phyloP scores from a whole-genome alignment of 78 protist species.

The Planoprotostelium fungivorum region DNA sequence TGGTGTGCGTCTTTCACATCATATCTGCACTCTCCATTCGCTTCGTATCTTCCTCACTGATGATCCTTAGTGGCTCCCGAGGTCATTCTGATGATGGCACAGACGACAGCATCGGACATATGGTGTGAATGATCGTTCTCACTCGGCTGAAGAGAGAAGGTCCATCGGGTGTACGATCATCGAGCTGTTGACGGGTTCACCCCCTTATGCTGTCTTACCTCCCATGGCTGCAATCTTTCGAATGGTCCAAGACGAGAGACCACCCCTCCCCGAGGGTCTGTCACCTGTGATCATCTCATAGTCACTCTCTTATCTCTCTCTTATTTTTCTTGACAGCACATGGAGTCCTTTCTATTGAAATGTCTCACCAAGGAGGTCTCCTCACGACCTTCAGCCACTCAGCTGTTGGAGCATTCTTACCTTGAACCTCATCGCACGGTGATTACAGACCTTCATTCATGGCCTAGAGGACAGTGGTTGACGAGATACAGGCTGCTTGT shows the following conservation, averaged over 20 bases:
- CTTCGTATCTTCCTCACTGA: background rate
- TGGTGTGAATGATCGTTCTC: slow-evolving; percentile 63
- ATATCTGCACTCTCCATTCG: background rate
- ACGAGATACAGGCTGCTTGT: background rate
- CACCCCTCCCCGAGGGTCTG: slow-evolving; percentile 89
- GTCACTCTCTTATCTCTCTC: background rate
- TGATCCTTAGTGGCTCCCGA: slow-evolving; percentile 94
- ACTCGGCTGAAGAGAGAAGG: slow-evolving; percentile 73
- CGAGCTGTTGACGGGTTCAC: slow-evolving; percentile 93
- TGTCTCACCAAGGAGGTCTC: background rate
- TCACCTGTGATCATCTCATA: slow-evolving; percentile 49
- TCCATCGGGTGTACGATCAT: slow-evolving; percentile 94
- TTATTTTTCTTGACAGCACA: background rate
- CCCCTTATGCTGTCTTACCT: slow-evolving; percentile 94
- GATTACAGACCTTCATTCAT: too few relatives aligned
- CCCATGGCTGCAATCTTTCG: slow-evolving; percentile 95
- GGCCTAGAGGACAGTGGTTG: too few relatives aligned
- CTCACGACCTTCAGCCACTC: background rate
- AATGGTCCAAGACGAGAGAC: slow-evolving; percentile 94
- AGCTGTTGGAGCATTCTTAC: background rate
- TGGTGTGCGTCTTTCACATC: slow-evolving; percentile 68
- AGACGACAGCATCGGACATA: slow-evolving; percentile 87
- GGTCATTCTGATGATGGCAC: slow-evolving; percentile 83
- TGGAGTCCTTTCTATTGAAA: background rate
- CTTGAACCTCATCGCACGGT: too few relatives aligned